These are phyloP conservation scores for Citeromyces matritensis DNA, from an alignment of 805 yeast species.

Conservation along the genomic window DNA sequence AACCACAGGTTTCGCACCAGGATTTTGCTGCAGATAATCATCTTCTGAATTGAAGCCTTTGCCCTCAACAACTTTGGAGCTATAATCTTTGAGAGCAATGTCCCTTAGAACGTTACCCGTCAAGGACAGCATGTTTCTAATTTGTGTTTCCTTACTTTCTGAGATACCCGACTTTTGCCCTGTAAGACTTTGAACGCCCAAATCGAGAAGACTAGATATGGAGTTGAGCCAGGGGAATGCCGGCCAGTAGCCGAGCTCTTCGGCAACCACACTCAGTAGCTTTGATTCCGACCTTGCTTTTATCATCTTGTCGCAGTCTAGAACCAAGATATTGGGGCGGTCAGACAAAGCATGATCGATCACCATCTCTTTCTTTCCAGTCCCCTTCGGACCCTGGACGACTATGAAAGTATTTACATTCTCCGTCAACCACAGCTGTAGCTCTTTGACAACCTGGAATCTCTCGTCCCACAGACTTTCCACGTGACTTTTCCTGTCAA, in stretches of 20 bases:
- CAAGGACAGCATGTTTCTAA: conserved; percentile 64
- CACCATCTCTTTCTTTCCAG: conserved; percentile 81
- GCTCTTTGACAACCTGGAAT: conserved; percentile 45
- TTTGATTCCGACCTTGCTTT: conserved; percentile 64
- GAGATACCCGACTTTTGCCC: conserved; percentile 90
- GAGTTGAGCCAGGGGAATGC: conserved; percentile 87
- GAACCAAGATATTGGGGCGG: conserved; percentile 43
- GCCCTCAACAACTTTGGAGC: conserved; percentile 12
- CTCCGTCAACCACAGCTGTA: conserved; percentile 72
- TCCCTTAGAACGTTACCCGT: conserved; percentile 62
- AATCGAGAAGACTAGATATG: conserved; percentile 63
- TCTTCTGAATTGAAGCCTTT: conserved; percentile 35
- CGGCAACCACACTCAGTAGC: conserved; percentile 53
- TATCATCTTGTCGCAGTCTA: conserved; percentile 68
- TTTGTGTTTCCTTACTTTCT: conserved; percentile 69
- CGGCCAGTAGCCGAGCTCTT: conserved; percentile 82
- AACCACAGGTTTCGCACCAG: conserved; percentile 73
- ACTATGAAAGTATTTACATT: conserved; percentile 84
- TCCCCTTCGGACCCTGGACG: conserved; percentile 85
- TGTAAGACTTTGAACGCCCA: conserved; percentile 78
- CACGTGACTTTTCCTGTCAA: conserved; percentile 4
- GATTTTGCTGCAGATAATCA: conserved; percentile 72
- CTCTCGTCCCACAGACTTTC: conserved; percentile 53
- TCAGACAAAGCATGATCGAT: conserved; percentile 47
- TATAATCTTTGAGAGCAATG: conserved; percentile 33